Conservation (phyloP, 2,329 filamentous ascomycete genomes). For the Dactylellina haptotyla region DNA sequence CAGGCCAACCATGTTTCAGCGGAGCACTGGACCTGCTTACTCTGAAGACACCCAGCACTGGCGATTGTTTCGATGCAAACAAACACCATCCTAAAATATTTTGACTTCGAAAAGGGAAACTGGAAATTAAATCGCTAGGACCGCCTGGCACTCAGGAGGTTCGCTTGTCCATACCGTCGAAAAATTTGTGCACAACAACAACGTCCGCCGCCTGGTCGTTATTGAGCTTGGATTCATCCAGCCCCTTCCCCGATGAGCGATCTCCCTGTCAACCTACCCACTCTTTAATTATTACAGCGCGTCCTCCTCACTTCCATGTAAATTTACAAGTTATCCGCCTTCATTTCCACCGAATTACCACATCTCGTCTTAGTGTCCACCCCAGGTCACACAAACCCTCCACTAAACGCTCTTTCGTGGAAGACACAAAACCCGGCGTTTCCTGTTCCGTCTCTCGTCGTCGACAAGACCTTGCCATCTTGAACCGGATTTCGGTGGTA, state of each 20-base stretch:
- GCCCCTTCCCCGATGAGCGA: no score
- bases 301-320: neutral
- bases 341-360: neutral
- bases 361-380: neutral
- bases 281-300: neutral
- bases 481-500: constrained; percentile 30
- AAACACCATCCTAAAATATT: neutral
- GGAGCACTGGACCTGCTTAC: neutral
- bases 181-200: no score
- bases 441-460: neutral
- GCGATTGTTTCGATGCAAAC: constrained; percentile 2
- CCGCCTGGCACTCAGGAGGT: neutral
- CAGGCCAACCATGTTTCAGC: neutral
- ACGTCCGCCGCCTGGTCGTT: no score
- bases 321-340: neutral
- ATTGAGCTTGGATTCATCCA: no score
- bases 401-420: no score
- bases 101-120: neutral
- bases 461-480: neutral
- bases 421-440: no score
- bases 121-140: neutral
- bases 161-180: neutral
- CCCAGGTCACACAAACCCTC: neutral
- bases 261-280: no score
- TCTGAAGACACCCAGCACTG: no score